phyloP scores from a whole-genome alignment of 2,329 filamentous ascomycete genomes.

The Cercospora sojina region DNA sequence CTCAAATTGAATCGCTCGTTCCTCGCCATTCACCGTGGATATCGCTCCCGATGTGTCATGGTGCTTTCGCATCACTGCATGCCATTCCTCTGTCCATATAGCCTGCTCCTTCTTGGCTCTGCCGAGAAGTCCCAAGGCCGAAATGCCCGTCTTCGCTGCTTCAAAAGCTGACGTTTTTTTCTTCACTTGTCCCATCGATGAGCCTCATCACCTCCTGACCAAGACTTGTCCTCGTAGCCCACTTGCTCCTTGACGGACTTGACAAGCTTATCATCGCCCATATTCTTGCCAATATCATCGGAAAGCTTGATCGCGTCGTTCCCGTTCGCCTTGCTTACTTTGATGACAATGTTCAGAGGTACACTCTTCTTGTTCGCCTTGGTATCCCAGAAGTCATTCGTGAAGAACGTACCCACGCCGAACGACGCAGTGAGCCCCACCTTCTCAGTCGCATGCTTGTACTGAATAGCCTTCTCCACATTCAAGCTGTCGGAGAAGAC shows the following conservation, averaged over 20 bases:
- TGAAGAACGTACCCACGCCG: slow-evolving; percentile 92
- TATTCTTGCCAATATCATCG: slow-evolving; percentile 88
- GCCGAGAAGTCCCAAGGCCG: not conserved
- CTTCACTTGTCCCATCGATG: slow-evolving; percentile 67
- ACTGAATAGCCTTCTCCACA: slow-evolving; percentile 85
- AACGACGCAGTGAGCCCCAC: slow-evolving; percentile 83
- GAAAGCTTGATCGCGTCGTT: slow-evolving; percentile 88
- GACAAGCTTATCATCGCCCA: slow-evolving; percentile 77
- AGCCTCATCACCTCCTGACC: slow-evolving; percentile 81
- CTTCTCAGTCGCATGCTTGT: slow-evolving; percentile 78
- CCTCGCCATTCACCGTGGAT: not conserved
- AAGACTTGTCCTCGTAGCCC: slow-evolving; percentile 81
- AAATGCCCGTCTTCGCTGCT: not conserved
- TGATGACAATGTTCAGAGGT: slow-evolving; percentile 97
- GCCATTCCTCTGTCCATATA: not conserved
- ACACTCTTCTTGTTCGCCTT: slow-evolving; percentile 77
- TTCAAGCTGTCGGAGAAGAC: slow-evolving; percentile 96
- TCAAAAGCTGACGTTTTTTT: not conserved
- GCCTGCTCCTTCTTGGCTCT: not conserved
- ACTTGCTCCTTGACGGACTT: slow-evolving; percentile 79
- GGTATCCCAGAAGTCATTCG: slow-evolving; percentile 79
- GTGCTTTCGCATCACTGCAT: not conserved
- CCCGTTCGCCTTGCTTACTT: slow-evolving; percentile 81
- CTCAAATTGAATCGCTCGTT: not conserved
- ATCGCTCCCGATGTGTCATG: not conserved